These are phyloP conservation scores for Fusarium tjaetaba DNA, from an alignment of 2,329 filamentous ascomycete genomes.

Conservation along the genomic window DNA sequence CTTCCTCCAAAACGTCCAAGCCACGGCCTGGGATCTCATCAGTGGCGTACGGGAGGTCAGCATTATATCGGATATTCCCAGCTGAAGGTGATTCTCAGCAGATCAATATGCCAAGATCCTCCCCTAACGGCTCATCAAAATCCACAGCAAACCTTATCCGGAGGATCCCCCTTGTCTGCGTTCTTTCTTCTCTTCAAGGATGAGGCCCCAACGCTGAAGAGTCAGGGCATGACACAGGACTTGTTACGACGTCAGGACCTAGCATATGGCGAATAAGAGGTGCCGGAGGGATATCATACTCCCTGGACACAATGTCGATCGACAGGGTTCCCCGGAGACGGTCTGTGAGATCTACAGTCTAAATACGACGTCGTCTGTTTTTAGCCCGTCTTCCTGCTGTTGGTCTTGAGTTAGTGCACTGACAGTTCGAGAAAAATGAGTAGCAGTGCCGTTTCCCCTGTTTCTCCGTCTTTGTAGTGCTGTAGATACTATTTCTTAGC, in stretches of 20 bases:
- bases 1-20: not conserved
- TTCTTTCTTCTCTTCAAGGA: not conserved
- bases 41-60: not conserved
- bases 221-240: not conserved
- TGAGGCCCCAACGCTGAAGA: not conserved
- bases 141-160: not conserved
- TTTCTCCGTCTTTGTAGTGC: not conserved
- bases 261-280: not conserved
- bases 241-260: not conserved
- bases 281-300: not conserved
- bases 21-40: not conserved
- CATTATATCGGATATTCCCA: not conserved
- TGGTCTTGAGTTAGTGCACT: constrained; percentile 3
- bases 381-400: not conserved
- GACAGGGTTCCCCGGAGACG: constrained; percentile 12
- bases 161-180: not conserved
- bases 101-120: not conserved
- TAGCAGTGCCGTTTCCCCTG: not conserved
- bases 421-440: not conserved
- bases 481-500: not conserved
- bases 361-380: not conserved
- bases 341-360: constrained; percentile 20
- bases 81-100: not conserved
- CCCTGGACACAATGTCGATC: not conserved
- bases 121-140: not conserved